Evolutionary conservation across 2,329 filamentous ascomycete species (phyloP).

Genomic region (Balansia obtecta): DNA sequence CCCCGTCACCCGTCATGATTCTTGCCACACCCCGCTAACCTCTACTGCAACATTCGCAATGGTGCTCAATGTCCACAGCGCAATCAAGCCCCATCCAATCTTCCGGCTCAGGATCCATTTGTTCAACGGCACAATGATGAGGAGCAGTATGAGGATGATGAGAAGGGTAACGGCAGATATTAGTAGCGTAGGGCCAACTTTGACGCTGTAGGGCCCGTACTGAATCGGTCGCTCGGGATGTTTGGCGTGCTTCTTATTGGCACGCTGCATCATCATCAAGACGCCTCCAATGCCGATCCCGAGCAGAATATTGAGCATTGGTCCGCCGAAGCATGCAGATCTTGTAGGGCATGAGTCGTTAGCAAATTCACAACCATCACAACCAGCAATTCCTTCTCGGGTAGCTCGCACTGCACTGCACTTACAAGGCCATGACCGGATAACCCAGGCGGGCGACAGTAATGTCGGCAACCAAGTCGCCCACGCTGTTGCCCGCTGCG

Average conservation of each 20-base stretch:
- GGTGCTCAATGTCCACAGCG: constrained; percentile 71
- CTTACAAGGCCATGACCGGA: constrained; percentile 81
- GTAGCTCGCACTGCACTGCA: no score
- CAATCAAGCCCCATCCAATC: constrained; percentile 72
- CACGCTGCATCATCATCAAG: constrained; percentile 69
- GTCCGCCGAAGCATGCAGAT: constrained; percentile 93
- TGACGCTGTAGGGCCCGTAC: constrained; percentile 70
- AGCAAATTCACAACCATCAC: not conserved
- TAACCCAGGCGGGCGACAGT: constrained; percentile 88
- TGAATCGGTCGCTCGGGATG: constrained; percentile 52
- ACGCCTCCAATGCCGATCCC: constrained; percentile 86
- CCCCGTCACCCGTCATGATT: constrained; percentile 11
- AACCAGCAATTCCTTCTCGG: not conserved
- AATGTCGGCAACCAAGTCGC: constrained; percentile 87
- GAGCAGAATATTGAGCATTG: constrained; percentile 92
- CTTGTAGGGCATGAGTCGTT: constrained; percentile 18
- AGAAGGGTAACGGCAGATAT: constrained; percentile 78
- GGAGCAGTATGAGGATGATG: constrained; percentile 62
- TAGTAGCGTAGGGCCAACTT: constrained; percentile 73
- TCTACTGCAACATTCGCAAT: constrained; percentile 73
- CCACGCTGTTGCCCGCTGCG: constrained; percentile 88
- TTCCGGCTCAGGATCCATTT: constrained; percentile 72
- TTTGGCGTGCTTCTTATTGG: constrained; percentile 50
- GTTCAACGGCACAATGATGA: constrained; percentile 74
- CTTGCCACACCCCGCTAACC: constrained; percentile 42